Percentiles rank a stretch among this genome's conserved stretches.
phyloP scores from a whole-genome alignment of 1,284 basidiomycete genomes.

The Irpex rosettiformis region DNA sequence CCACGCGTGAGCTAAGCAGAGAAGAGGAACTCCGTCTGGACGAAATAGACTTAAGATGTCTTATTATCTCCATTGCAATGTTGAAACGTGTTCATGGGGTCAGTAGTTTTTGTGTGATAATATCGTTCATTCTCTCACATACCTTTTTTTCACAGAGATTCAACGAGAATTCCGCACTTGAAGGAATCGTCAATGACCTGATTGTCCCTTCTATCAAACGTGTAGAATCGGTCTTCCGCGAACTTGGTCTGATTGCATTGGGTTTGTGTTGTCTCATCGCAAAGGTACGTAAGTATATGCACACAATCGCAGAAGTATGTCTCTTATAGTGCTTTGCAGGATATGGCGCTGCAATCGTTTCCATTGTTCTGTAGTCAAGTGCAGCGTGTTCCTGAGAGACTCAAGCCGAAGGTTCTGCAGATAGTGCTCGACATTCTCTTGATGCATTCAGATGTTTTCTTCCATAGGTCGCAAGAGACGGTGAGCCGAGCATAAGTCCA shows the following conservation, averaged over 20 bases:
- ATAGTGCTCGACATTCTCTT: conserved; percentile 87
- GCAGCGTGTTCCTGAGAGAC: conserved; percentile 68
- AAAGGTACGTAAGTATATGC: no score
- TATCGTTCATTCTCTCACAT: background rate
- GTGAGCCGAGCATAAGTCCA: no score
- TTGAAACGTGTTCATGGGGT: conserved; percentile 86
- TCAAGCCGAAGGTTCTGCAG: conserved; percentile 78
- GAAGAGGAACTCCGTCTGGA: conserved; percentile 60
- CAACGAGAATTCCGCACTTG: conserved; percentile 22
- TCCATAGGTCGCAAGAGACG: conserved; percentile 47
- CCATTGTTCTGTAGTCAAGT: conserved; percentile 86
- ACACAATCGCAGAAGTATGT: no score
- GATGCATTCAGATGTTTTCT: conserved; percentile 77
- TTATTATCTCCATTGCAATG: conserved; percentile 75
- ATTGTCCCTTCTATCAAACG: conserved; percentile 86
- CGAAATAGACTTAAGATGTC: conserved; percentile 47
- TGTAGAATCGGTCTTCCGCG: conserved; percentile 78
- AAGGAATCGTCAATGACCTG: conserved; percentile 83
- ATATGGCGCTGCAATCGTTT: conserved; percentile 87
- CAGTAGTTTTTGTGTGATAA: conserved; percentile 28
- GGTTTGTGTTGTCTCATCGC: conserved; percentile 89
- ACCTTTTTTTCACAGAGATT: conserved; percentile 36
- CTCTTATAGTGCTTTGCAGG: no score
- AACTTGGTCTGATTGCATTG: conserved; percentile 80
- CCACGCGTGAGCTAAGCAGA: conserved; percentile 38